Evolutionary conservation across 441 rosid genomes (phyloP).

Genomic region (Eutrema salsugineum): DNA sequence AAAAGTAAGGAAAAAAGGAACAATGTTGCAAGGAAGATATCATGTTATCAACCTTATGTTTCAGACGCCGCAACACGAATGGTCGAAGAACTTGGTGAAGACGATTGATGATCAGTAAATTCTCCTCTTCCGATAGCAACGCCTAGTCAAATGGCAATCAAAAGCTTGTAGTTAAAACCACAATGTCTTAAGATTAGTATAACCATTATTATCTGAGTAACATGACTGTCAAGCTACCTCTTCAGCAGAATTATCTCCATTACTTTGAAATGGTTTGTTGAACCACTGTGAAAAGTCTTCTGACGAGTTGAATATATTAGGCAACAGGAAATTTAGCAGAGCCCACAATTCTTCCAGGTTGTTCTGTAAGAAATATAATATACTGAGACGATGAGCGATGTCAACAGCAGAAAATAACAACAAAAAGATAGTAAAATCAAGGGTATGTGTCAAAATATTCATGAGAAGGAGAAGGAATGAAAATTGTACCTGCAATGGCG

Average conservation of each 20-base stretch:
- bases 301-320: conserved; percentile 91
- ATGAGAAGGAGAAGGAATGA: not conserved
- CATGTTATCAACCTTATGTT: conserved; percentile 66
- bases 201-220: conserved; percentile 12
- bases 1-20: not conserved
- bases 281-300: conserved; percentile 99
- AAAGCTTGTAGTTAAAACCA: not conserved
- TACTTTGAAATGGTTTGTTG: conserved; percentile 93
- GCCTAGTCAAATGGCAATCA: conserved; percentile 48
- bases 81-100: conserved; percentile 98
- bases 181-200: not conserved
- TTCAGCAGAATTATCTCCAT: conserved; percentile 88
- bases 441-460: not conserved
- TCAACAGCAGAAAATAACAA: not conserved
- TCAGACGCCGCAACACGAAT: conserved; percentile 88
- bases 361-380: conserved; percentile 49
- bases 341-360: conserved; percentile 99
- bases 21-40: conserved; percentile 1
- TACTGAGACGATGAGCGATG: conserved; percentile 16
- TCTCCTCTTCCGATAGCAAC: conserved; percentile 91
- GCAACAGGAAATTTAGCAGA: conserved; percentile 84
- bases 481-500: conserved; percentile 74
- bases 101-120: conserved; percentile 87
- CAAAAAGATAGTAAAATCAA: not conserved
- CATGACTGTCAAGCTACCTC: conserved; percentile 46